A percentile compares a stretch with the other conserved stretches of the same genome.
These are phyloP conservation scores for Neurospora cerealis DNA, from an alignment of 495 filamentous ascomycete genomes.

Conservation along the genomic window DNA sequence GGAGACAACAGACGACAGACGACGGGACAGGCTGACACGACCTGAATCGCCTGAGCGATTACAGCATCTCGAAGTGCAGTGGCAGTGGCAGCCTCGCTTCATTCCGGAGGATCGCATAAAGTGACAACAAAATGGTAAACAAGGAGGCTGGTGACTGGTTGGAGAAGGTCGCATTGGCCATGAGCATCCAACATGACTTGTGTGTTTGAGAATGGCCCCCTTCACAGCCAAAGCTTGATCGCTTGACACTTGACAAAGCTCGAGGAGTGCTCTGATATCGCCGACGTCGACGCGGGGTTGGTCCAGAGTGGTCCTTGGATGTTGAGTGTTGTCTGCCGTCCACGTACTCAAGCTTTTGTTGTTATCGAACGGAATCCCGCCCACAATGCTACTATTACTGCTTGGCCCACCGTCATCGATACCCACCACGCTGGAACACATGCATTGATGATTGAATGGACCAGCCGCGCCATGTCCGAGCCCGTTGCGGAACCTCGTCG, in stretches of 20 bases:
- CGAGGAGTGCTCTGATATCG: not conserved
- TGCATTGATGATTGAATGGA: not conserved
- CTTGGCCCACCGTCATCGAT: not conserved
- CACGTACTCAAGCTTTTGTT: not conserved
- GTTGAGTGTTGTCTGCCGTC: not conserved
- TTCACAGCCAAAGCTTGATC: not conserved
- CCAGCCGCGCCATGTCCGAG: not conserved
- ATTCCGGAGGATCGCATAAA: not conserved
- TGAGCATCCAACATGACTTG: not conserved
- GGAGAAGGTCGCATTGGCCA: not conserved
- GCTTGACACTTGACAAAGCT: not conserved
- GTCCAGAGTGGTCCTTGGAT: not conserved
- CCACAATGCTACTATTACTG: not conserved
- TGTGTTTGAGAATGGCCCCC: not conserved
- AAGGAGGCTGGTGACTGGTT: not conserved
- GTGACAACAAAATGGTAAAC: not conserved
- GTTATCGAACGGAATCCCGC: not conserved
- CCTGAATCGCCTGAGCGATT: not conserved
- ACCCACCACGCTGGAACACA: not conserved
- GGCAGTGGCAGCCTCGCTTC: not conserved
- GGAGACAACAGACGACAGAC: not conserved
- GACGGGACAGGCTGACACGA: not conserved
- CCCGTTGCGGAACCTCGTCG: not conserved
- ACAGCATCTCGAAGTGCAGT: not conserved
- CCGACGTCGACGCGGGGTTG: not conserved